Percentiles rank a stretch among this genome's conserved stretches.
Conservation (phyloP, 2,329 filamentous ascomycete genomes). For the Colletotrichum plurivorum region DNA sequence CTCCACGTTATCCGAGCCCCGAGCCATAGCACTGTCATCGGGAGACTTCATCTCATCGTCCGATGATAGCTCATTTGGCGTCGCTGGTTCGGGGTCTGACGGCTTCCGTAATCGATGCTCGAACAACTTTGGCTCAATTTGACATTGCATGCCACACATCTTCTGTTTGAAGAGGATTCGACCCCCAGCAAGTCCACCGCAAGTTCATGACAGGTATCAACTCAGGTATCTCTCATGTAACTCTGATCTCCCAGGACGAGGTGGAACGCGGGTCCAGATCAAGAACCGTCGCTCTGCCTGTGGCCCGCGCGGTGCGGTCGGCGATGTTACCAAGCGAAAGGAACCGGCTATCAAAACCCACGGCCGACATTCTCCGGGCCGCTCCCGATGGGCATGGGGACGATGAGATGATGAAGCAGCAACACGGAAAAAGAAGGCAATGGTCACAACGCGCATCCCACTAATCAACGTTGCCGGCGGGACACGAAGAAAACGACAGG, state of each 20-base stretch:
- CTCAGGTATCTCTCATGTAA: slow-evolving; percentile 18
- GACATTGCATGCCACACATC: background rate
- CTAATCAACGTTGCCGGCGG: slow-evolving; percentile 10
- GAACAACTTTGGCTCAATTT: background rate
- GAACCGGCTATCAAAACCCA: slow-evolving; percentile 12
- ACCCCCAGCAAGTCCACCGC: slow-evolving; percentile 12
- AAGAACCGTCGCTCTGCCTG: background rate
- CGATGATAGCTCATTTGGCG: slow-evolving; percentile 31
- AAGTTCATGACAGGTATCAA: slow-evolving; percentile 15
- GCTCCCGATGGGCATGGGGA: slow-evolving; percentile 14
- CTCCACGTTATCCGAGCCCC: slow-evolving; percentile 10
- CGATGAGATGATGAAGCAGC: background rate
- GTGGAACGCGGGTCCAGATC: slow-evolving; percentile 18
- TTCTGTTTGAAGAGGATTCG: slow-evolving; percentile 6
- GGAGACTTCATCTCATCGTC: background rate
- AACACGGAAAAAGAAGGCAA: background rate
- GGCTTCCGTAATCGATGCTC: slow-evolving; percentile 4
- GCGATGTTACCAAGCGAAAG: slow-evolving; percentile 21
- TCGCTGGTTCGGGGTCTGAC: background rate
- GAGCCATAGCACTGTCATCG: slow-evolving; percentile 15
- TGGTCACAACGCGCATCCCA: slow-evolving; percentile 33
- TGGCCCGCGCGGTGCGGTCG: slow-evolving; percentile 24
- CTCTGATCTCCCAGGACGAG: slow-evolving; percentile 1
- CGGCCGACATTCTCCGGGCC: slow-evolving; percentile 34
- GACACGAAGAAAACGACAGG: slow-evolving; percentile 22